phyloP scores from a whole-genome alignment of 106 monocot genomes.

The Dioscorea alata region DNA sequence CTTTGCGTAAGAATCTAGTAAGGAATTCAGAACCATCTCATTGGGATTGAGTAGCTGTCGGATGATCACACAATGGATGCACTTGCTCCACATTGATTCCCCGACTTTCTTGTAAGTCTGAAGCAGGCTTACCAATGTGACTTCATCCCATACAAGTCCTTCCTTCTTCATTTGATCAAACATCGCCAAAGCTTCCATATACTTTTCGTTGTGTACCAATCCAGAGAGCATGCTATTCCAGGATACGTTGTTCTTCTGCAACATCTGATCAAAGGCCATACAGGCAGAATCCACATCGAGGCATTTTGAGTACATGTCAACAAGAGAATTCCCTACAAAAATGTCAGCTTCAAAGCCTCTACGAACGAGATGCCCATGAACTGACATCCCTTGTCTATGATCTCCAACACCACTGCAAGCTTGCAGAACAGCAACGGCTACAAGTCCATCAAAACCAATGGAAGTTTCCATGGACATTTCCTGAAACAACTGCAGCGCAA shows the following conservation, averaged over 20 bases:
- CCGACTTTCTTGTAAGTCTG: slow-evolving; percentile 43
- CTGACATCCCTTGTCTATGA: slow-evolving; percentile 23
- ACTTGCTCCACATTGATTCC: slow-evolving; percentile 36
- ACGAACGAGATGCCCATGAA: slow-evolving; percentile 42
- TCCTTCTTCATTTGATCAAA: slow-evolving; percentile 35
- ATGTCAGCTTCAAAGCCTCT: slow-evolving; percentile 53
- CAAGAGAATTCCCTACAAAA: slow-evolving; percentile 67
- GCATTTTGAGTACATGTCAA: slow-evolving; percentile 78
- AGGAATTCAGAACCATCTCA: slow-evolving; percentile 36
- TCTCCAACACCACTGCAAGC: slow-evolving; percentile 37
- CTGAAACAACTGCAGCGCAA: slow-evolving; percentile 38
- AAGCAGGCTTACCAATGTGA: slow-evolving; percentile 64
- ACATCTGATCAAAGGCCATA: slow-evolving; percentile 28
- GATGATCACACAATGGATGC: slow-evolving; percentile 48
- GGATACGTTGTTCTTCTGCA: slow-evolving; percentile 45
- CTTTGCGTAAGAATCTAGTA: slow-evolving; percentile 75
- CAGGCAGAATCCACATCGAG: slow-evolving; percentile 44
- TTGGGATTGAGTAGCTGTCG: slow-evolving; percentile 24
- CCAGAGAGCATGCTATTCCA: slow-evolving; percentile 89
- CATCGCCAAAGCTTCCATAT: slow-evolving; percentile 34
- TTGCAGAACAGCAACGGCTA: slow-evolving; percentile 56
- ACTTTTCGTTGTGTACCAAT: slow-evolving; percentile 31
- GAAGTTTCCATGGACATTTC: slow-evolving; percentile 20
- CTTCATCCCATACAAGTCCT: slow-evolving; percentile 30
- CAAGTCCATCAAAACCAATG: slow-evolving; percentile 37